Conservation (phyloP, 1,139 yeast species). For the Lodderomyces beijingensis region DNA sequence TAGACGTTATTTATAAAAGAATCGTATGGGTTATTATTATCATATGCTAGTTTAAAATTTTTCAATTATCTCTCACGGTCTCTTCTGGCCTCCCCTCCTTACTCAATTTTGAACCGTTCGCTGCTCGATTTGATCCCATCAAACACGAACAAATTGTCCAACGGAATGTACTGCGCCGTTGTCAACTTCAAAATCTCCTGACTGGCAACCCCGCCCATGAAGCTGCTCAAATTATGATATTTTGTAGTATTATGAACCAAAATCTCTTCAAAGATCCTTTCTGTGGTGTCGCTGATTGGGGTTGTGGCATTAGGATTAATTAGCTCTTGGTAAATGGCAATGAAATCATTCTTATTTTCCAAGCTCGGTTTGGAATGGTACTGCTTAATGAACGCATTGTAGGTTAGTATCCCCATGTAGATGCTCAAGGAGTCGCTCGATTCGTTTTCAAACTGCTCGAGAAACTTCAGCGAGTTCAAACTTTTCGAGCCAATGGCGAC, state of each 20-base stretch:
- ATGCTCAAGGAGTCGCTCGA: slow-evolving; percentile 11
- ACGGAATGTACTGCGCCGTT: slow-evolving; percentile 71
- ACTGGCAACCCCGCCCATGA: slow-evolving; percentile 76
- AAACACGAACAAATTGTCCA: slow-evolving; percentile 60
- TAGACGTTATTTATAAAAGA: neutral
- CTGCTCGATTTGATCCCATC: slow-evolving; percentile 61
- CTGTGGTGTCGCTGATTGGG: slow-evolving; percentile 1
- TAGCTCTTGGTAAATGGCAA: slow-evolving; percentile 14
- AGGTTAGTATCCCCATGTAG: slow-evolving; percentile 34
- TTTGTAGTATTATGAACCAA: slow-evolving; percentile 26
- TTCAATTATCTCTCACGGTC: slow-evolving; percentile 4
- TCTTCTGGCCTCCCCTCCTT: slow-evolving; percentile 4
- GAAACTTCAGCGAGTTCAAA: slow-evolving; percentile 13
- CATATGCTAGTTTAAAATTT: no score
- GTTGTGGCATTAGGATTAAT: slow-evolving; percentile 11
- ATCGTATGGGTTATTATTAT: no score
- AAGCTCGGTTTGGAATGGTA: slow-evolving; percentile 17
- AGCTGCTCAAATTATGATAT: slow-evolving; percentile 32
- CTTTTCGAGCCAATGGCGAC: slow-evolving; percentile 34
- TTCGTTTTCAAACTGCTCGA: slow-evolving; percentile 18
- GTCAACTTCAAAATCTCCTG: slow-evolving; percentile 67
- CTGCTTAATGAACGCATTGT: slow-evolving; percentile 19
- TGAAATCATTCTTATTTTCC: slow-evolving; percentile 20
- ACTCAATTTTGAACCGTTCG: slow-evolving; percentile 42
- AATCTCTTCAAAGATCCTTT: slow-evolving; percentile 23